A percentile compares a stretch with the other conserved stretches of the same genome.
Conservation (phyloP, 2,329 filamentous ascomycete genomes). For the Alternaria triticina region DNA sequence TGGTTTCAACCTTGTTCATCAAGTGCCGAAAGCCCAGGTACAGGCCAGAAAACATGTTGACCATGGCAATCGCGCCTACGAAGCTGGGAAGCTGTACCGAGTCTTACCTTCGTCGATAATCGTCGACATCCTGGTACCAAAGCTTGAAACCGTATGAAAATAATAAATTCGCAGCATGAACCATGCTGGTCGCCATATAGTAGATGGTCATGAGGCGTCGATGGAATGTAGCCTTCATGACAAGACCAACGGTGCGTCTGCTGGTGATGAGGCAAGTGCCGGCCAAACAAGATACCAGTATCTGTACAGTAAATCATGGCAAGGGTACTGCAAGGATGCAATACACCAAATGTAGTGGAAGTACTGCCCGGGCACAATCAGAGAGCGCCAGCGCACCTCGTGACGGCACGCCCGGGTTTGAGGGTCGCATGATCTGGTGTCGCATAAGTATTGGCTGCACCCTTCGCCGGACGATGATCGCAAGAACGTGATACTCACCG, state of each 20-base stretch:
- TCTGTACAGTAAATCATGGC: background rate
- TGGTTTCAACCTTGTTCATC: background rate
- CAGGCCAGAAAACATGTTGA: background rate
- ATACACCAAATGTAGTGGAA: background rate
- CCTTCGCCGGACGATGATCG: background rate
- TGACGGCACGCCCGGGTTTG: conserved; percentile 19
- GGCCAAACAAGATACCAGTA: background rate
- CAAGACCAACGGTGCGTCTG: background rate
- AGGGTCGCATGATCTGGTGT: conserved; percentile 23
- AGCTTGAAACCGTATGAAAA: background rate
- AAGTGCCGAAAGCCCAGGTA: background rate
- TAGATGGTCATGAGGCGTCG: background rate
- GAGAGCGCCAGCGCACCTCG: conserved; percentile 30
- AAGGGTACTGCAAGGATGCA: background rate
- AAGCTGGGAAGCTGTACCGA: background rate
- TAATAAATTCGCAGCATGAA: background rate
- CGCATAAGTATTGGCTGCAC: conserved; percentile 11
- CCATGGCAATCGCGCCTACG: background rate
- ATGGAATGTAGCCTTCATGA: background rate
- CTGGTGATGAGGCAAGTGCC: background rate
- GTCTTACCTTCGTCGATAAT: background rate
- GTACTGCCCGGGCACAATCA: conserved; percentile 10
- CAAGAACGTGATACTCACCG: background rate
- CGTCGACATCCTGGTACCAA: background rate
- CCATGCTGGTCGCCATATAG: background rate